phyloP scores from a whole-genome alignment of 495 filamentous ascomycete species.

The Neurospora pannonica region DNA sequence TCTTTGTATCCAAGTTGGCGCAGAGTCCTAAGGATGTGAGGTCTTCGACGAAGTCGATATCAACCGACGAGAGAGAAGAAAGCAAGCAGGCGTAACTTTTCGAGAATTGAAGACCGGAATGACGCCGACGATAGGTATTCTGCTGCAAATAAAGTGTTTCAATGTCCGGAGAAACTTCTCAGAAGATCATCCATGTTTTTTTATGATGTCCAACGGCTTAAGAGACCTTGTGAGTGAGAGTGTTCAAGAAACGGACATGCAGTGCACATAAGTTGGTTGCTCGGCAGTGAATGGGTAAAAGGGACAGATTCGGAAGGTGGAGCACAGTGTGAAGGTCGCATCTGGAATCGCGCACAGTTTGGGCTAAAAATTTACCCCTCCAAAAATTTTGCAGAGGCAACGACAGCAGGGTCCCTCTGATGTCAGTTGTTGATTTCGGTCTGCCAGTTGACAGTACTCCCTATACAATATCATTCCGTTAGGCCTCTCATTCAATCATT shows the following conservation, averaged over 20 bases:
- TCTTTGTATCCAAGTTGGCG: not conserved
- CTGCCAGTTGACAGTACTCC: not conserved
- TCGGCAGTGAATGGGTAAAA: not conserved
- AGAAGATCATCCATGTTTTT: not conserved
- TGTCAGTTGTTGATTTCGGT: not conserved
- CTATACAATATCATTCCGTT: not conserved
- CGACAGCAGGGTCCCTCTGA: not conserved
- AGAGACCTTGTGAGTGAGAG: not conserved
- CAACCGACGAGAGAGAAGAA: not conserved
- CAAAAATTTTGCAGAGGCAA: constrained; percentile 10
- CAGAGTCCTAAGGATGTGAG: not conserved
- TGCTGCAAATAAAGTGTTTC: not conserved
- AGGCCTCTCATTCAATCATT: not conserved
- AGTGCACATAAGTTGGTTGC: not conserved
- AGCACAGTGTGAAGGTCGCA: not conserved
- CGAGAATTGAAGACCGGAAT: not conserved
- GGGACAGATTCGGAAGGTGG: not conserved
- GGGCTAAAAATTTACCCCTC: not conserved
- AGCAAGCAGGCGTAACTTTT: not conserved
- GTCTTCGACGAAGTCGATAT: not conserved
- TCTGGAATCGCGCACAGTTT: not conserved
- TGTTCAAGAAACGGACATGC: not conserved
- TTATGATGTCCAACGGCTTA: not conserved
- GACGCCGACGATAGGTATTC: not conserved
- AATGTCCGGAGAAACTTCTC: not conserved